Percentiles rank a stretch among this genome's conserved stretches.
These are phyloP conservation scores for Wallacemonas sp. DNA, from an alignment of 208 protist species.

Conservation along the genomic window DNA sequence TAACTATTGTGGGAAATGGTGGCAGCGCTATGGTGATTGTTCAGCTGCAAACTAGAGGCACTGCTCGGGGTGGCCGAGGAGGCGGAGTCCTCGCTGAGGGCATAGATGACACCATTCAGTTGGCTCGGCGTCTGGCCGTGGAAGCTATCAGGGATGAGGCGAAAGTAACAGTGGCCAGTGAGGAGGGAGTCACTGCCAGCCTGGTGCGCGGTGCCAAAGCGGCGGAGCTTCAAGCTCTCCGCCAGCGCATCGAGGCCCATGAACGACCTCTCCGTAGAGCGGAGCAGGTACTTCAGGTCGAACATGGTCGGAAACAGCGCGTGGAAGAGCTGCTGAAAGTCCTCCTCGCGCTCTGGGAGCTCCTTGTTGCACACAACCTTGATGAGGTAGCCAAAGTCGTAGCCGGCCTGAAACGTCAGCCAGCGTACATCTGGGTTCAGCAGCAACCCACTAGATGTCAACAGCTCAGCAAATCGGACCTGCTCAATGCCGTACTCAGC, in stretches of 20 bases:
- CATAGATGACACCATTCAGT: slow-evolving; percentile 94
- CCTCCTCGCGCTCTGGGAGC: slow-evolving; percentile 95
- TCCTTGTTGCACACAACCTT: slow-evolving; percentile 96
- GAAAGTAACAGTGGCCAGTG: slow-evolving; percentile 98
- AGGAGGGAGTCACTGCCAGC: slow-evolving; percentile 97
- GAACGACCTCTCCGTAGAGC: slow-evolving; percentile 87
- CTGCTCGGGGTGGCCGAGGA: slow-evolving; percentile 79
- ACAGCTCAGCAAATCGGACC: slow-evolving; percentile 95
- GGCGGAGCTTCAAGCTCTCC: slow-evolving; percentile 92
- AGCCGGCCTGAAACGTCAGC: slow-evolving; percentile 98
- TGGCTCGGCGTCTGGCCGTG: slow-evolving; percentile 82
- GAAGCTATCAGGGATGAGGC: slow-evolving; percentile 91
- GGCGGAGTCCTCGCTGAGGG: slow-evolving; percentile 89
- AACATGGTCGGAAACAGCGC: slow-evolving; percentile 97
- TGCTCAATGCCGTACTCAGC: slow-evolving; percentile 95
- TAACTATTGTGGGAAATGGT: slow-evolving; percentile 15
- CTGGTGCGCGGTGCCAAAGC: slow-evolving; percentile 94
- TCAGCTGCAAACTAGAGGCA: slow-evolving; percentile 18
- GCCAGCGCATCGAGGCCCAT: slow-evolving; percentile 96
- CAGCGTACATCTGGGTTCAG: slow-evolving; percentile 96
- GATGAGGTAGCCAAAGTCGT: slow-evolving; percentile 98
- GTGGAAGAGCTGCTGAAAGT: slow-evolving; percentile 96
- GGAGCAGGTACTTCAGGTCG: slow-evolving; percentile 99
- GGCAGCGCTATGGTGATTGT: slow-evolving; percentile 14
- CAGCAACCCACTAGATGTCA: slow-evolving; percentile 97